Base-by-base conservation (phyloP, 139 green algal species). In the Closterium sp. region DNA sequence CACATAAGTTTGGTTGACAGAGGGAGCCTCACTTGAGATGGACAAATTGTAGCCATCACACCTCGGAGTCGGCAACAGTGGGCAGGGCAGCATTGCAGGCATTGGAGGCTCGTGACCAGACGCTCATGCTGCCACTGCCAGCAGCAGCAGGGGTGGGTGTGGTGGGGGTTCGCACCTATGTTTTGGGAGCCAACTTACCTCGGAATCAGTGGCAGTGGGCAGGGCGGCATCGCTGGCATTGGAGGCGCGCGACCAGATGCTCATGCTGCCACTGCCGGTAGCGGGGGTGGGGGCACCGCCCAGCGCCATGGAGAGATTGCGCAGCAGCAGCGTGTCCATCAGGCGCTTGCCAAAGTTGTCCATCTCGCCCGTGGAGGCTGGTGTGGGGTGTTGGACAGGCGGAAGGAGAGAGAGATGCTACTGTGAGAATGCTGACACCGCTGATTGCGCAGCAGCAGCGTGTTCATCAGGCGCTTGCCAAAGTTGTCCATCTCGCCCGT, bases 251-350 rank as follows among this genome's bases (percentile, higher is more conserved):
- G 55, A 76, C 55, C 55, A 76, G 55, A 76, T 76, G 55, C 55
- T n/a, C n/a, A n/a, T 76, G 55, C 55, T 19, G 16, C 12, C 4
- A 16, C 55, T 19, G 2, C 55, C 16, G 25, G 55, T 19, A 76
- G 55, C 55, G 55, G 55, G 55, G 0, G 55, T 76, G 55, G 55
- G 55, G 10, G 55, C 55, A 19, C 55, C 55, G 0, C 55, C 55
- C 55, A 76, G 55, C 55, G 55, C 55, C 55, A 76, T 76, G 55
- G 55, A 76, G 55, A 76, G 55, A 2, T 83, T 92, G 30, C 66
- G 89, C 89, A 92, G 30, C 32, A 92, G 89, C 89, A 92, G 84
- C 36, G 89, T 34, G 36, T 89, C 84, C 89, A 92, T 92, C 89
- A 91, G 34, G 0, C 43, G 30, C 88, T 91, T 91, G 25, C 88